phyloP scores from a whole-genome alignment of 345 rosid species.

The Anacardium occidentale region DNA sequence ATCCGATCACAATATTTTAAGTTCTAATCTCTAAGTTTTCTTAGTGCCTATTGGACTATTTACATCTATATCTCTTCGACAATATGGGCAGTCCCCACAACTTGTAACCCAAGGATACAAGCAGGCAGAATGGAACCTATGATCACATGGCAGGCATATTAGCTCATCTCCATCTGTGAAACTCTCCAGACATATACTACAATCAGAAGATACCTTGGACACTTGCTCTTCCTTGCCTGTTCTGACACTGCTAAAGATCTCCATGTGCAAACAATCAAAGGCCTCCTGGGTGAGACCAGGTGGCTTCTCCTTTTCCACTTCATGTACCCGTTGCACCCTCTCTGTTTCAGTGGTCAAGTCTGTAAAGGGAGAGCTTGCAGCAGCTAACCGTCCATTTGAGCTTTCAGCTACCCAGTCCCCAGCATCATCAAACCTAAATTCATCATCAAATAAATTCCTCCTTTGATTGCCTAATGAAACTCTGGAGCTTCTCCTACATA shows the following conservation, averaged over 20 bases:
- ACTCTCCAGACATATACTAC: constrained; percentile 87
- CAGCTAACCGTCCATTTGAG: constrained; percentile 22
- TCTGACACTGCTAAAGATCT: constrained; percentile 40
- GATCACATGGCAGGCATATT: constrained; percentile 57
- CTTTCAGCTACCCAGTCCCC: constrained; percentile 42
- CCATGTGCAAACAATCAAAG: constrained; percentile 45
- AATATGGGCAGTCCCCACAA: constrained; percentile 94
- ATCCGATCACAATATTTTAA: no score
- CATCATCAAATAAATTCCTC: constrained; percentile 34
- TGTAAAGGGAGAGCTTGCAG: constrained; percentile 24
- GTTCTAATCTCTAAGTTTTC: constrained; percentile 8
- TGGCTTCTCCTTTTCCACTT: constrained; percentile 53
- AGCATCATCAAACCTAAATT: constrained; percentile 43
- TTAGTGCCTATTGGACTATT: constrained; percentile 9
- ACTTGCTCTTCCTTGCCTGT: constrained; percentile 23
- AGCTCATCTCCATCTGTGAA: constrained; percentile 61
- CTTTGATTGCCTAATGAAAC: constrained; percentile 22
- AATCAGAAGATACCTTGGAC: constrained; percentile 42
- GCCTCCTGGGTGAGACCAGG: constrained; percentile 68
- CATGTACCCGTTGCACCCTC: constrained; percentile 27
- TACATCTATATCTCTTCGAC: constrained; percentile 56
- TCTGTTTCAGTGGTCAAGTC: constrained; percentile 33
- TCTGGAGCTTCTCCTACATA: constrained; percentile 40
- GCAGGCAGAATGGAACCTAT: constrained; percentile 72
- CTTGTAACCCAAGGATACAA: constrained; percentile 83